These are phyloP conservation scores for Vitis amurensis DNA, from an alignment of 164 flowering plant genomes.

Conservation along the genomic window DNA sequence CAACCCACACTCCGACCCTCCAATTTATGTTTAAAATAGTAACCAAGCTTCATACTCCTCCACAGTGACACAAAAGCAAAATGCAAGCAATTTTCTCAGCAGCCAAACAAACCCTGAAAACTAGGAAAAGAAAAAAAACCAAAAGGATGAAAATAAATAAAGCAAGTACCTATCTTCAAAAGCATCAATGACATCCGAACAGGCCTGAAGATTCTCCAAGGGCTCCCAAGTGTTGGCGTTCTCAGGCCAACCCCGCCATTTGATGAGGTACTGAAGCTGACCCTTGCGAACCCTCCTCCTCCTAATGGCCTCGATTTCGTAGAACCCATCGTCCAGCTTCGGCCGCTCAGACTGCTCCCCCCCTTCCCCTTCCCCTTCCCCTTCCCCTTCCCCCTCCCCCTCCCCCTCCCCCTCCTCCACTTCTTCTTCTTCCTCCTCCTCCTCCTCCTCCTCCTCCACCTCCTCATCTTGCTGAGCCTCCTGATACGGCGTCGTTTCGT, in stretches of 20 bases:
- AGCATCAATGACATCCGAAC: slow-evolving; percentile 80
- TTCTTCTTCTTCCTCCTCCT: no score
- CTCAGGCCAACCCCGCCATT: slow-evolving; percentile 99
- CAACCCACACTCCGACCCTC: no score
- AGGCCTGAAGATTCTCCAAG: slow-evolving; percentile 64
- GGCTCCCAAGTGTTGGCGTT: slow-evolving; percentile 98
- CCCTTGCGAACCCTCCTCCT: slow-evolving; percentile 82
- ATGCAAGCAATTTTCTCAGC: background rate
- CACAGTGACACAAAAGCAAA: no score
- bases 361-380: slow-evolving; percentile 6
- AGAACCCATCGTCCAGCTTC: slow-evolving; percentile 87
- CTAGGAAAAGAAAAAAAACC: background rate
- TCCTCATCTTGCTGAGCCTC: slow-evolving; percentile 5
- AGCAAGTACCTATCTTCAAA: slow-evolving; percentile 71
- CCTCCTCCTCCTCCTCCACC: slow-evolving; percentile 22
- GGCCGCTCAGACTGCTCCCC: slow-evolving; percentile 26
- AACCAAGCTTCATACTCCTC: no score
- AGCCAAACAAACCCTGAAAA: background rate
- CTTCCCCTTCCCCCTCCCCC: slow-evolving; percentile 23
- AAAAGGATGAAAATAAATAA: background rate
- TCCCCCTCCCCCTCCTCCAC: slow-evolving; percentile 8
- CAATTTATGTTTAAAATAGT: no score
- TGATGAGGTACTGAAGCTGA: slow-evolving; percentile 73
- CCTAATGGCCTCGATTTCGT: slow-evolving; percentile 84
- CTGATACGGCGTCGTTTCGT: background rate